Conservation (phyloP, 352 stramenopile species). For the Phytophthora syringae region DNA sequence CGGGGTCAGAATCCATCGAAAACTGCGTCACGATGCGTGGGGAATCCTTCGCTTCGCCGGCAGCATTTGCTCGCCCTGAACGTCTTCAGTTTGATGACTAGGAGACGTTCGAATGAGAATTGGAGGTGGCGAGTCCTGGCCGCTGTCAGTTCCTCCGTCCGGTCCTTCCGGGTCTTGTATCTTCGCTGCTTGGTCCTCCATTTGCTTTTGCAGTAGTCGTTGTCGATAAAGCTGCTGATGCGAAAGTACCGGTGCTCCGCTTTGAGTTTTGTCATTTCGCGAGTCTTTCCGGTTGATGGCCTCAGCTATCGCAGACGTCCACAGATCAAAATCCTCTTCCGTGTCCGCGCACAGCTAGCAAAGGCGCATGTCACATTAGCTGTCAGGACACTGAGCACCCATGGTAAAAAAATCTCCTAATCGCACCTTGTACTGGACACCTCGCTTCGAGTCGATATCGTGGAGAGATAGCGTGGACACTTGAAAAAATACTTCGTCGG, state of each 20-base stretch:
- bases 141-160: slow-evolving; percentile 13
- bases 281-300: slow-evolving; percentile 80
- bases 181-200: slow-evolving; percentile 34
- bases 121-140: slow-evolving; percentile 10
- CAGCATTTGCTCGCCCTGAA: background rate
- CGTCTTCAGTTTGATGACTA: background rate
- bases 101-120: slow-evolving; percentile 10
- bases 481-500: slow-evolving; percentile 88
- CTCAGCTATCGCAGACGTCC: slow-evolving; percentile 78
- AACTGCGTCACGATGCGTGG: slow-evolving; percentile 52
- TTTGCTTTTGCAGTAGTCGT: slow-evolving; percentile 62
- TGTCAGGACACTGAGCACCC: slow-evolving; percentile 11
- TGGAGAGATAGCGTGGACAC: slow-evolving; percentile 78
- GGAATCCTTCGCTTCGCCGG: slow-evolving; percentile 34
- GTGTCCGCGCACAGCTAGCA: slow-evolving; percentile 73
- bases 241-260: slow-evolving; percentile 46
- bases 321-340: slow-evolving; percentile 79
- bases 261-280: slow-evolving; percentile 24
- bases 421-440: slow-evolving; percentile 83
- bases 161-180: slow-evolving; percentile 14
- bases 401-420: background rate
- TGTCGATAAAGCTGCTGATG: slow-evolving; percentile 86
- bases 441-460: slow-evolving; percentile 84
- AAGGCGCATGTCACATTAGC: slow-evolving; percentile 19
- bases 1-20: slow-evolving; percentile 17